These are phyloP conservation scores for Termitomyces eurrhizus DNA, from an alignment of 768 basidiomycete genomes.

Conservation along the genomic window DNA sequence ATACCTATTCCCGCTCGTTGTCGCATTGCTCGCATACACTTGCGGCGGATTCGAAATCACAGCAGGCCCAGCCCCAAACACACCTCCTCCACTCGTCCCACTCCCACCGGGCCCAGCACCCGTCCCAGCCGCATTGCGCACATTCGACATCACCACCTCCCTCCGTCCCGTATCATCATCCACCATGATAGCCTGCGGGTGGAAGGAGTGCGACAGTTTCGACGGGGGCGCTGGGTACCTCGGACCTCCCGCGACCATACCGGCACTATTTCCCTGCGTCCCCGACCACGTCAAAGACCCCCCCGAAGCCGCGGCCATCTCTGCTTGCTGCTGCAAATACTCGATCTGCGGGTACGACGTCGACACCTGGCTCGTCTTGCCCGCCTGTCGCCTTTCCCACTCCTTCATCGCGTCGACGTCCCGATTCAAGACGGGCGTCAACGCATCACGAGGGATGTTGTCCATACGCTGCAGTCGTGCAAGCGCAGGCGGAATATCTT, in stretches of 20 bases:
- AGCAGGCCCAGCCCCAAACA: slow-evolving; percentile 40
- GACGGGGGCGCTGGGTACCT: slow-evolving; percentile 65
- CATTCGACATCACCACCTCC: slow-evolving; percentile 80
- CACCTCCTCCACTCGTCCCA: slow-evolving; percentile 32
- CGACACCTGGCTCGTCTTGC: slow-evolving; percentile 56
- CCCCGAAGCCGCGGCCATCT: slow-evolving; percentile 66
- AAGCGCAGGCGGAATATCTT: slow-evolving; percentile 90
- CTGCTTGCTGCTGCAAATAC: slow-evolving; percentile 90
- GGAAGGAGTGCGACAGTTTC: slow-evolving; percentile 62
- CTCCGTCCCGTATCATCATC: slow-evolving; percentile 53
- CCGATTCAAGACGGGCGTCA: slow-evolving; percentile 91
- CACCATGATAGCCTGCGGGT: slow-evolving; percentile 61
- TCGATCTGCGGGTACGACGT: slow-evolving; percentile 89
- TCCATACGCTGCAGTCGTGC: slow-evolving; percentile 89
- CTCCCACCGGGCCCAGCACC: slow-evolving; percentile 16
- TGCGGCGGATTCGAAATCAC: slow-evolving; percentile 77
- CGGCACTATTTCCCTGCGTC: slow-evolving; percentile 20
- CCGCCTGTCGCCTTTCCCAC: slow-evolving; percentile 89
- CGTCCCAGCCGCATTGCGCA: slow-evolving; percentile 57
- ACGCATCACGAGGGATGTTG: slow-evolving; percentile 79
- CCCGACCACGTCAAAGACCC: slow-evolving; percentile 55
- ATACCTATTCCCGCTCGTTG: slow-evolving; percentile 59
- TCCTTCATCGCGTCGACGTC: slow-evolving; percentile 88
- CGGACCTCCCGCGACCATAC: slow-evolving; percentile 17
- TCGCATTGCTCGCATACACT: slow-evolving; percentile 53